Percentiles rank a stretch among this genome's conserved stretches.
These are phyloP conservation scores for Canavalia gladiata DNA, from an alignment of 306 rosid genomes.

Conservation along the genomic window DNA sequence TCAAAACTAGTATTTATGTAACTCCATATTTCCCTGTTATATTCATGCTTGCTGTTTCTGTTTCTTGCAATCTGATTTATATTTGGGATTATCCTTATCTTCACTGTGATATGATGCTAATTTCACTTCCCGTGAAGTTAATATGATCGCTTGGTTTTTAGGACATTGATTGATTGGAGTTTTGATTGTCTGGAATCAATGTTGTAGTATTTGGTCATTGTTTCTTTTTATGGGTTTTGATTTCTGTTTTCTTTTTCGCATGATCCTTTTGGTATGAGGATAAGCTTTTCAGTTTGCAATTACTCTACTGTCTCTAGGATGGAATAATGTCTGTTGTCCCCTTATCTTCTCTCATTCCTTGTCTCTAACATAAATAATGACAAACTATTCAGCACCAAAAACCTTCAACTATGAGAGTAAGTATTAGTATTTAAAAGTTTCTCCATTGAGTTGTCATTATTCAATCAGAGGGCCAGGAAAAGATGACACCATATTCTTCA, in stretches of 20 bases:
- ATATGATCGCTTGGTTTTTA: background rate
- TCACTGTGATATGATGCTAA: background rate
- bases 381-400: background rate
- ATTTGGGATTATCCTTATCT: background rate
- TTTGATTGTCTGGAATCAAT: conserved; percentile 8
- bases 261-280: background rate
- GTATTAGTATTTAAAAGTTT: background rate
- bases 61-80: conserved; percentile 10
- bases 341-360: background rate
- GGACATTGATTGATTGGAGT: background rate
- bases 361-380: background rate
- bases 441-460: background rate
- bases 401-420: background rate
- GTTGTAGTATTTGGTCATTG: background rate
- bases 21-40: background rate
- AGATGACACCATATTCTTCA: background rate
- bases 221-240: background rate
- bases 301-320: background rate
- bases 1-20: background rate
- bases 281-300: conserved; percentile 16
- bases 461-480: background rate
- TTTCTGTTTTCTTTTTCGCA: conserved; percentile 29
- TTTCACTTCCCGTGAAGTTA: conserved; percentile 5
- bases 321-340: background rate
- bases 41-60: background rate